phyloP scores from a whole-genome alignment of 306 rosid genomes.

The Luffa acutangula region DNA sequence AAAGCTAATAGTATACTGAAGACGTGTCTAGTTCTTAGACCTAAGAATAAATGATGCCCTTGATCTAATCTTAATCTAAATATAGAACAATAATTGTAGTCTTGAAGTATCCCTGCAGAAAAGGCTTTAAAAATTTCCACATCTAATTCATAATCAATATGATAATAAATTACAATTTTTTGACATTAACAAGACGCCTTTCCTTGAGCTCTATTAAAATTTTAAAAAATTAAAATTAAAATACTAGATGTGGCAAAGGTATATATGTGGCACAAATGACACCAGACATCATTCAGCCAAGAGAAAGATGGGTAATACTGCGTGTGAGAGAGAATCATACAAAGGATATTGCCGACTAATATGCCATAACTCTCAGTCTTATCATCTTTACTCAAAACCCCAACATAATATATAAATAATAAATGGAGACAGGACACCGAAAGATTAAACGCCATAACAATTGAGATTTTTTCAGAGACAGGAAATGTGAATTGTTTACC shows the following conservation, averaged over 20 bases:
- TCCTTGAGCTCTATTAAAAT: background rate
- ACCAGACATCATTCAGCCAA: background rate
- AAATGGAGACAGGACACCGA: background rate
- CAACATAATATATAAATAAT: background rate
- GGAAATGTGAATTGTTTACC: slow-evolving; percentile 22
- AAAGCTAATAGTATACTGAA: background rate
- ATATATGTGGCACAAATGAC: background rate
- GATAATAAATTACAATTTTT: background rate
- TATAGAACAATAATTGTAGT: background rate
- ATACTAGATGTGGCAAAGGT: background rate
- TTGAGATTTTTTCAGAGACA: background rate
- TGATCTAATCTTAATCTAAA: background rate
- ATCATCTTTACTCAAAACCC: background rate
- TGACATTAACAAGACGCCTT: background rate
- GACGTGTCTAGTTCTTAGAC: background rate
- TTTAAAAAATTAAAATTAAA: background rate
- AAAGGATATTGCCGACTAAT: background rate
- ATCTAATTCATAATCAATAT: background rate
- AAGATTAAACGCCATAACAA: background rate
- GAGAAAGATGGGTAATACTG: background rate
- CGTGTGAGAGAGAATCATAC: background rate
- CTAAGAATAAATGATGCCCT: background rate
- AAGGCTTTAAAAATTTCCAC: background rate
- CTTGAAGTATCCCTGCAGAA: background rate
- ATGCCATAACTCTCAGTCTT: background rate